A percentile compares a stretch with the other conserved stretches of the same genome.
phyloP scores from a whole-genome alignment of 1,284 basidiomycete genomes.

The Coniophora puteana region DNA sequence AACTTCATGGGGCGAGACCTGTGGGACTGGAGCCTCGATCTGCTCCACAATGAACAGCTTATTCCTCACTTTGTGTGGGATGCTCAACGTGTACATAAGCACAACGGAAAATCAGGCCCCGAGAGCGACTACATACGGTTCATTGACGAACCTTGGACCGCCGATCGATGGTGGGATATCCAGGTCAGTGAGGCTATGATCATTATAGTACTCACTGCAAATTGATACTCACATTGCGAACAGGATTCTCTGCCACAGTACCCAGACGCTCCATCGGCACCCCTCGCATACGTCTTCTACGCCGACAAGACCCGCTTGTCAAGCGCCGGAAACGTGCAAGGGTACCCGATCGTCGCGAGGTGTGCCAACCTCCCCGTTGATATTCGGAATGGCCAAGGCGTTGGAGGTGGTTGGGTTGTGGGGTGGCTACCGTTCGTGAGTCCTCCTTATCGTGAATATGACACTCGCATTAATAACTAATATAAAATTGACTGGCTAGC shows the following conservation, averaged over 20 bases:
- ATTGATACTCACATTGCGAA: not conserved
- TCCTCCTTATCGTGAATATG: not conserved
- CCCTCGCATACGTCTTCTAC: constrained; percentile 7
- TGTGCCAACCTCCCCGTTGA: constrained; percentile 31
- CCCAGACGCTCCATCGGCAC: not conserved
- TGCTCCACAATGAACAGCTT: constrained; percentile 15
- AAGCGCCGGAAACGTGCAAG: constrained; percentile 24
- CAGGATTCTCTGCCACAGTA: constrained; percentile 1
- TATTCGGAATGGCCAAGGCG: constrained; percentile 32
- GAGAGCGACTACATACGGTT: constrained; percentile 12
- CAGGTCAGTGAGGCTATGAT: constrained; percentile 19
- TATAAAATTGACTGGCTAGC: constrained; percentile 9
- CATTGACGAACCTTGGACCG: constrained; percentile 26
- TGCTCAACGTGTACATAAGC: constrained; percentile 19
- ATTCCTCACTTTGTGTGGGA: constrained; percentile 24
- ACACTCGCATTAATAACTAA: not conserved
- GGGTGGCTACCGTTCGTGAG: constrained; percentile 42
- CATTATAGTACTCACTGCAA: not conserved
- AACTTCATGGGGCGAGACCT: constrained; percentile 15
- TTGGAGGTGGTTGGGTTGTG: constrained; percentile 35
- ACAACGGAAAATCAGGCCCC: too few species aligned
- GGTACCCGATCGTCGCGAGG: constrained; percentile 38
- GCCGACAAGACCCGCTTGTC: constrained; percentile 8
- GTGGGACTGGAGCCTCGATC: constrained; percentile 21
- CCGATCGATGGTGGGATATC: constrained; percentile 18